Conservation (phyloP, 805 yeast species). For the Hanseniaspora taiwanica region DNA sequence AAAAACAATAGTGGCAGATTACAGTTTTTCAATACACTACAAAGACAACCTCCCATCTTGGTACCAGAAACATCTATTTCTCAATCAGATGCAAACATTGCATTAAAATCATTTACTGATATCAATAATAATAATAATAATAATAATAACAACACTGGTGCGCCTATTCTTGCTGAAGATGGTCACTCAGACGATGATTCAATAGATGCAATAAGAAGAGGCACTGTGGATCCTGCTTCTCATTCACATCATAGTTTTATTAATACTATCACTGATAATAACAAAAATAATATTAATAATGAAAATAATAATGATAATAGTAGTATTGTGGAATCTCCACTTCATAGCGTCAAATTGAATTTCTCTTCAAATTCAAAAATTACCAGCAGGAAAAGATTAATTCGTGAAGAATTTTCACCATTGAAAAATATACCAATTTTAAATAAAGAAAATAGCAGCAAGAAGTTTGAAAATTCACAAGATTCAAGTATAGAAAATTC, state of each 20-base stretch:
- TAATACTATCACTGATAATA: too few relatives aligned
- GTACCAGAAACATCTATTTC: slow-evolving; percentile 6
- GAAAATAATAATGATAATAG: slow-evolving; percentile 1
- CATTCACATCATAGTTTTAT: too few relatives aligned
- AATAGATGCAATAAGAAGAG: slow-evolving; percentile 4
- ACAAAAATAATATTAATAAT: too few relatives aligned
- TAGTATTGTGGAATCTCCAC: slow-evolving; percentile 4
- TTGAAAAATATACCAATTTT: background rate
- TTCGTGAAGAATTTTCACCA: background rate
- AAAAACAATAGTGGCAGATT: slow-evolving; percentile 5
- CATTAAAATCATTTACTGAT: background rate
- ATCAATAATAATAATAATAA: background rate
- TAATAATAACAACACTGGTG: background rate
- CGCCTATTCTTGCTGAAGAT: slow-evolving; percentile 2
- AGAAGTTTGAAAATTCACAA: too few relatives aligned
- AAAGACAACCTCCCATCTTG: slow-evolving; percentile 3
- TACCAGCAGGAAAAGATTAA: background rate
- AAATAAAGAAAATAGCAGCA: too few relatives aligned
- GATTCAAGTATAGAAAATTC: too few relatives aligned
- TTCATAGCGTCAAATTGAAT: slow-evolving; percentile 3
- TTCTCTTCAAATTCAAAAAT: slow-evolving; percentile 2
- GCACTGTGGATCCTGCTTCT: slow-evolving; percentile 1
- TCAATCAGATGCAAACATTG: background rate
- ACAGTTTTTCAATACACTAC: slow-evolving; percentile 3
- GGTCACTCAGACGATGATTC: slow-evolving; percentile 1